Evolutionary conservation across 129 eudicot genomes (phyloP).

Genomic region (Calendula officinalis): DNA sequence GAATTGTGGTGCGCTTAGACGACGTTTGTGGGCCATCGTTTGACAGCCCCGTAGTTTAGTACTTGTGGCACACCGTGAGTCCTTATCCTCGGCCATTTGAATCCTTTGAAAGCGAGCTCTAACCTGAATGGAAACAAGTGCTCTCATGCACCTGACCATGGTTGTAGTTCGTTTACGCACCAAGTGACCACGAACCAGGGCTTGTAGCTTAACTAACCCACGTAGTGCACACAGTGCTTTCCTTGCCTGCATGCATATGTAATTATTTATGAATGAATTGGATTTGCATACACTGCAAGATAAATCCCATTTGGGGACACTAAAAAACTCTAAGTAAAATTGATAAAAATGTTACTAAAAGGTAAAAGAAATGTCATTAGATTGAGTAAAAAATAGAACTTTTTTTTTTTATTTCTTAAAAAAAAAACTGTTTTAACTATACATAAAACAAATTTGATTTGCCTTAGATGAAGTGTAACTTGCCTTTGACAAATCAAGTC

Average conservation of each 20-base stretch:
- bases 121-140: constrained; percentile 66
- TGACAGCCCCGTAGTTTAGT: not conserved
- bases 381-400: no score
- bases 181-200: constrained; percentile 68
- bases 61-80: constrained; percentile 1
- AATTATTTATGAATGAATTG: no score
- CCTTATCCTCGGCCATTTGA: constrained; percentile 42
- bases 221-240: constrained; percentile 69
- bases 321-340: no score
- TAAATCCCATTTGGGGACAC: no score
- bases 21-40: constrained; percentile 19
- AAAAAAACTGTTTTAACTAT: no score
- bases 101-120: constrained; percentile 73
- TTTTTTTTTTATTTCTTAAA: no score
- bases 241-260: constrained; percentile 48
- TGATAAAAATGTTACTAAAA: no score
- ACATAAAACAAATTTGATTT: no score
- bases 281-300: no score
- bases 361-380: no score
- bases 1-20: constrained; percentile 21
- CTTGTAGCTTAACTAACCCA: constrained; percentile 82
- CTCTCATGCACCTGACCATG: constrained; percentile 62
- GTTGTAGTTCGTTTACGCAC: constrained; percentile 63
- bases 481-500: no score
- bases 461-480: no score